Conservation (phyloP, 768 basidiomycete genomes). For the Strobilomyces echinocephalus region DNA sequence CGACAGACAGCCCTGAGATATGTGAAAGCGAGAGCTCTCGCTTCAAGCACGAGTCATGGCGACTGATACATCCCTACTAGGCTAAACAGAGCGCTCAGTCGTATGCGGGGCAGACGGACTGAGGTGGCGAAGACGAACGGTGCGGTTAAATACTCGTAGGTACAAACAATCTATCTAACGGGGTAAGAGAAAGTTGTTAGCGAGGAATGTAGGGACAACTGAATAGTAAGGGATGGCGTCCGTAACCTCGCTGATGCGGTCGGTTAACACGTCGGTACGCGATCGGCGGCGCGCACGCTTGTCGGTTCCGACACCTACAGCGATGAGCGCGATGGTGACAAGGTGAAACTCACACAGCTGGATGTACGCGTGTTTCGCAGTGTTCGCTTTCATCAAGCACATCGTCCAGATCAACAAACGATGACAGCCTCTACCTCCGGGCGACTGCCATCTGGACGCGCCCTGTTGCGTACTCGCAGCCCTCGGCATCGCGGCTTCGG, state of each 20-base stretch:
- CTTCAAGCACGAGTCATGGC: slow-evolving; percentile 1
- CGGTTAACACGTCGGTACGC: no score
- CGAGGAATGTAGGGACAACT: no score
- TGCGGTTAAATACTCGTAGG: no score
- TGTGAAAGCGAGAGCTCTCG: neutral
- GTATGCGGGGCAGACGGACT: no score
- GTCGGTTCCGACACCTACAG: neutral
- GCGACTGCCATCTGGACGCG: slow-evolving; percentile 62
- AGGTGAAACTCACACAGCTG: slow-evolving; percentile 4
- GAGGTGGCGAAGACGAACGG: no score
- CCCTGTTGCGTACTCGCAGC: slow-evolving; percentile 33
- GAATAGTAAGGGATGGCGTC: no score
- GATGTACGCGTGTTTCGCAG: slow-evolving; percentile 16
- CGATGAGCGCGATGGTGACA: neutral
- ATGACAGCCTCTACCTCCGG: slow-evolving; percentile 87
- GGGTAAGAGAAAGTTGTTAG: no score
- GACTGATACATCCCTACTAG: neutral
- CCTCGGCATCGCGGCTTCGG: slow-evolving; percentile 70
- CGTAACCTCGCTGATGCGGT: no score
- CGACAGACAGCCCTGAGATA: neutral
- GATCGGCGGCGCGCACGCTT: no score
- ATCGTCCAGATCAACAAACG: slow-evolving; percentile 68
- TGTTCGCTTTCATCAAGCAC: slow-evolving; percentile 47
- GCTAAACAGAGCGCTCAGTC: no score
- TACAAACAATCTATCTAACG: no score